These are phyloP conservation scores for Aureobasidium sp. DNA, from an alignment of 2,329 filamentous ascomycete species.

Conservation along the genomic window DNA sequence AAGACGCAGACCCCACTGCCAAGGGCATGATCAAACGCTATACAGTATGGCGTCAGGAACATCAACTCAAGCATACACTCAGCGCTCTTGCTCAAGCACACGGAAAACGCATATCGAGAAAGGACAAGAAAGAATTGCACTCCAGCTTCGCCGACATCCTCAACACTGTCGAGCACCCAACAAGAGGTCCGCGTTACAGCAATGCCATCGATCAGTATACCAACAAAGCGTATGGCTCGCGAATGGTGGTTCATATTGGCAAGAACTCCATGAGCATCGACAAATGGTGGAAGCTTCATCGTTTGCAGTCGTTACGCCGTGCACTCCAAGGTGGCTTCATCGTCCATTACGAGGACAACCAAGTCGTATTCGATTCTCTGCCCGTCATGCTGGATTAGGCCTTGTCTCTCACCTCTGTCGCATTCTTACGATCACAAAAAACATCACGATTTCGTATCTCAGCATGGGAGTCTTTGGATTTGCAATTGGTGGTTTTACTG, in stretches of 20 bases:
- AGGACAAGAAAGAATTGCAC: conserved; percentile 60
- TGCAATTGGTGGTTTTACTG: not conserved
- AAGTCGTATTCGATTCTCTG: conserved; percentile 53
- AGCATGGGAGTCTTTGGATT: not conserved
- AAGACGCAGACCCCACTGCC: conserved; percentile 38
- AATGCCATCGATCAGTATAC: conserved; percentile 57
- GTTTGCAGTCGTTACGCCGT: conserved; percentile 54
- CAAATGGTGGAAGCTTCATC: conserved; percentile 66
- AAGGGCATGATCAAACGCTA: conserved; percentile 56
- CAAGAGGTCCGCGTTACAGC: conserved; percentile 58
- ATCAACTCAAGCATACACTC: conserved; percentile 54
- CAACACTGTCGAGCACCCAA: conserved; percentile 59
- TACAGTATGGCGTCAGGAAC: conserved; percentile 57
- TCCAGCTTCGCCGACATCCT: conserved; percentile 59
- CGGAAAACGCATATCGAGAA: conserved; percentile 57
- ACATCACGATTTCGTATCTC: not conserved
- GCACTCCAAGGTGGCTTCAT: conserved; percentile 56
- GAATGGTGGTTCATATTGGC: conserved; percentile 56
- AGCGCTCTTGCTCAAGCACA: conserved; percentile 54
- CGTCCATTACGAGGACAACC: conserved; percentile 56
- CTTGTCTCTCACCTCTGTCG: not conserved
- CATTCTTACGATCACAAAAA: not conserved
- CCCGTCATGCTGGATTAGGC: conserved; percentile 34
- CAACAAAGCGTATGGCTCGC: conserved; percentile 54
- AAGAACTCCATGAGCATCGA: conserved; percentile 58